Evolutionary conservation across 2,329 filamentous ascomycete species (phyloP).

Genomic region (Cryphonectria parasitica): DNA sequence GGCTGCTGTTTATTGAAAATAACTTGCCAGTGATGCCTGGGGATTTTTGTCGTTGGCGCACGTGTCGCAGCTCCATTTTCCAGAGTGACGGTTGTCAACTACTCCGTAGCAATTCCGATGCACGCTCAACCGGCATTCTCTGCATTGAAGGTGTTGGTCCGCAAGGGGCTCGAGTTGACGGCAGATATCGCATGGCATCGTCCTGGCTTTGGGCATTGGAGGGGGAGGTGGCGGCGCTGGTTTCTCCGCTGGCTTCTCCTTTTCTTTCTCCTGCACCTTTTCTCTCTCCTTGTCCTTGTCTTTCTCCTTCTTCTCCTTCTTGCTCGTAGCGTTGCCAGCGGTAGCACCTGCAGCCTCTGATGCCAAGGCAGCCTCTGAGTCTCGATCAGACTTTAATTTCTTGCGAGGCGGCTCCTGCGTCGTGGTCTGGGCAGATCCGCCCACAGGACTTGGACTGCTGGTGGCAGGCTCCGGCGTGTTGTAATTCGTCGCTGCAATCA

Average conservation of each 20-base stretch:
- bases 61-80: constrained; percentile 95
- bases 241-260: constrained; percentile 57
- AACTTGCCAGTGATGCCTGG: constrained; percentile 82
- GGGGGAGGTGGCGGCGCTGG: constrained; percentile 68
- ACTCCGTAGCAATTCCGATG: constrained; percentile 95
- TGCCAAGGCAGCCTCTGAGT: constrained; percentile 48
- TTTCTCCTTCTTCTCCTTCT: constrained; percentile 49
- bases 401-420: constrained; percentile 63
- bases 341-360: constrained; percentile 49
- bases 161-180: constrained; percentile 71
- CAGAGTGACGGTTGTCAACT: constrained; percentile 65
- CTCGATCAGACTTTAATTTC: constrained; percentile 62
- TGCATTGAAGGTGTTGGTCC: constrained; percentile 76
- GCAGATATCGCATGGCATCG: constrained; percentile 86
- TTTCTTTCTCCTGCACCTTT: constrained; percentile 56
- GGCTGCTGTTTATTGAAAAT: not conserved
- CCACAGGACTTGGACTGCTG: constrained; percentile 32
- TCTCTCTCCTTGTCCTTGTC: constrained; percentile 54
- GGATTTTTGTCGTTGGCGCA: constrained; percentile 93
- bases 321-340: constrained; percentile 38
- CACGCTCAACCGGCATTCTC: constrained; percentile 87
- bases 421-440: constrained; percentile 36
- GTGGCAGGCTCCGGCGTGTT: constrained; percentile 40
- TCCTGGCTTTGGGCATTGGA: constrained; percentile 76
- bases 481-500: constrained; percentile 50